Base-by-base conservation (phyloP, 2,329 filamentous ascomycete species). In the Claviceps purpurea region DNA sequence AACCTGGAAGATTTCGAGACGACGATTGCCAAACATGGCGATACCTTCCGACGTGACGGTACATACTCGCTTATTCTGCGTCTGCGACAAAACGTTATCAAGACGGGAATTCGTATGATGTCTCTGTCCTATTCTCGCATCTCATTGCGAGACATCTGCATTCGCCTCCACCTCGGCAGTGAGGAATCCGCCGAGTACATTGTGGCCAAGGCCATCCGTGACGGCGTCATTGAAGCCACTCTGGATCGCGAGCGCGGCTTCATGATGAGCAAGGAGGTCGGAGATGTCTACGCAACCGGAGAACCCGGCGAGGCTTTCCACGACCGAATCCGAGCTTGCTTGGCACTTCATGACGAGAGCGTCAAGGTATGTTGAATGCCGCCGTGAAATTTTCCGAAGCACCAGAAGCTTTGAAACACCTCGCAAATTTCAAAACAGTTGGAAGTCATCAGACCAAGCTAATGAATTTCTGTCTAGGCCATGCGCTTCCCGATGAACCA, bases 401-500 rank as follows among this genome's bases (percentile, higher is more conserved):
- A 13, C 20, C 7, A 14, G 10, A 34, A 34, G 30, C 30, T 34
- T 11, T 11, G 10, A 34, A 34, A 34, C 30, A 11, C 10, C 30
- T 34, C 10, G 30, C 30, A 10, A 34, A 34, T 11, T 11, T 34
- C 30, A 4, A 34, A 34, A 34, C 30, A 34, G 11, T 10, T 8
- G 20, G 5, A 43, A n/a, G n/a, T 22, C 11, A 30, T n/a, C 10
- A 5, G 13, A 24, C 4, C 7, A 7, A 56, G 50, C 63, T 64
- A 55, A 62, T 14, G 16, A 16, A 20, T 7, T 18, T 20, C 30
- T 34, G 24, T 26, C 26, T 50, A 91, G 87, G 91, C 93, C 26
- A 98, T 98, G 93, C 83, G 93, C 52, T 98, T 97, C 72, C 93
- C 93, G 2, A 97, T 97, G 91, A 96, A 98, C 74, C 93, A 97